A percentile compares a stretch with the other conserved stretches of the same genome.
Conservation (phyloP, 2,329 filamentous ascomycete species). For the Phialocephala subalpina region DNA sequence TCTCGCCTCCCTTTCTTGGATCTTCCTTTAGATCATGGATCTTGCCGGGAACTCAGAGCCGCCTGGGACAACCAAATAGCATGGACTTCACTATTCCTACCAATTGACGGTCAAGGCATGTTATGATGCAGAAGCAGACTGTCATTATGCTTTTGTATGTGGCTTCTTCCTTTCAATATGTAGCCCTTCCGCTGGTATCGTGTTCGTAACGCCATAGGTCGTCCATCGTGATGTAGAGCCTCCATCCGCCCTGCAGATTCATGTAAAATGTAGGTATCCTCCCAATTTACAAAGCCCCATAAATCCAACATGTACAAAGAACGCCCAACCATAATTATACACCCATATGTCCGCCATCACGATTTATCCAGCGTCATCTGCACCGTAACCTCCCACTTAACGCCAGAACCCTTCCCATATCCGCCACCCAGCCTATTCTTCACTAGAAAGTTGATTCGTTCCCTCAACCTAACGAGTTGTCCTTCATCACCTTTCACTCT, state of each 20-base stretch:
- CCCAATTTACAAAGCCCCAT: neutral
- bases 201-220: neutral
- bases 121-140: too few species aligned
- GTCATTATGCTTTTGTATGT: neutral
- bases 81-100: too few species aligned
- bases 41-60: too few species aligned
- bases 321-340: slow-evolving; percentile 7
- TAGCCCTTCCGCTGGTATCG: neutral
- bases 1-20: too few species aligned
- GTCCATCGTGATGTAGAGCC: neutral
- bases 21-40: too few species aligned
- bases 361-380: slow-evolving; percentile 62
- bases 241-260: neutral
- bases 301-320: slow-evolving; percentile 14
- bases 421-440: slow-evolving; percentile 87
- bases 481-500: slow-evolving; percentile 76
- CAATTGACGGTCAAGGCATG: too few species aligned
- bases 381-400: slow-evolving; percentile 93
- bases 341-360: slow-evolving; percentile 10
- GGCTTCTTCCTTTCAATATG: neutral
- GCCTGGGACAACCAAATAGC: too few species aligned
- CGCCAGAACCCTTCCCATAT: slow-evolving; percentile 79
- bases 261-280: neutral
- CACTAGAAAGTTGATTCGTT: slow-evolving; percentile 79
- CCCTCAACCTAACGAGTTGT: slow-evolving; percentile 75